Evolutionary conservation across 2,329 filamentous ascomycete genomes (phyloP).

Genomic region (Neofusicoccum umdonicola): DNA sequence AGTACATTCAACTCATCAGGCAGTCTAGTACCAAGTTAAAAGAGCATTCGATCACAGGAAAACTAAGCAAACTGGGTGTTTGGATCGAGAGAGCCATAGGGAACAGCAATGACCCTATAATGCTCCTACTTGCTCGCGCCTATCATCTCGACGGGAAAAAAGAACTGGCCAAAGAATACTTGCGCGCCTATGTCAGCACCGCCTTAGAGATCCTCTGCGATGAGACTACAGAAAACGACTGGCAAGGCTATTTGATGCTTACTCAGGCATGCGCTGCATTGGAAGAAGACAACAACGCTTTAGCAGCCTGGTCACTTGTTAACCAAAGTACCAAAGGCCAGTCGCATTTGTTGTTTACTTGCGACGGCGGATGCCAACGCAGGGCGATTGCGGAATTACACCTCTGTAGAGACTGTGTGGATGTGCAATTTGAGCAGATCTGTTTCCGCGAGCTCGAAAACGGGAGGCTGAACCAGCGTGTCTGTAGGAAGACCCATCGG

Average conservation of each 20-base stretch:
- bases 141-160: not conserved
- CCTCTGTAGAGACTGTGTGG: not conserved
- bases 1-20: not conserved
- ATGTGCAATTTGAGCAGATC: not conserved
- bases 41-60: not conserved
- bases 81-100: not conserved
- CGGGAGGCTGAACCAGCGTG: not conserved
- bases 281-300: not conserved
- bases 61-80: not conserved
- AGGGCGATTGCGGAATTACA: not conserved
- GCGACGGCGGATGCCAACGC: not conserved
- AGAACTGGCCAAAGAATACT: not conserved
- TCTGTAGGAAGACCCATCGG: not conserved
- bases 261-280: not conserved
- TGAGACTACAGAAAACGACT: not conserved
- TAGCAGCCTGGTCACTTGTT: not conserved
- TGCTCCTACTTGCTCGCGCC: not conserved
- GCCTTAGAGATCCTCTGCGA: not conserved
- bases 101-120: not conserved
- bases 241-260: not conserved
- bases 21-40: too few relatives aligned
- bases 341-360: not conserved
- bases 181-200: not conserved
- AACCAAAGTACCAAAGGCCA: not conserved
- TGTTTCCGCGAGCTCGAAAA: not conserved